Base-by-base conservation (phyloP, 306 rosid genomes). In the Quercus wislizeni region DNA sequence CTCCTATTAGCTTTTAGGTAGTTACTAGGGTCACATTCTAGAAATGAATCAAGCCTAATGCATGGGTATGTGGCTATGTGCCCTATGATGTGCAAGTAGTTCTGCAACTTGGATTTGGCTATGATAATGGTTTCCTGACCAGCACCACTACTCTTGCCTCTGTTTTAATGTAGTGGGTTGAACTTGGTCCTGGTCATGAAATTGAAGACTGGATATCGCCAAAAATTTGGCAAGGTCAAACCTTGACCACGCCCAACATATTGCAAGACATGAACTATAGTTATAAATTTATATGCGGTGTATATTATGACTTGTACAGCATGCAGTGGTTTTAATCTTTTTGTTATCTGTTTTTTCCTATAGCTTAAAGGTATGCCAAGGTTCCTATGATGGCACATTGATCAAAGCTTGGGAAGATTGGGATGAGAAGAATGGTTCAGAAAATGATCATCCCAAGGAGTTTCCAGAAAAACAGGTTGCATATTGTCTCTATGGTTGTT, bases 391-490 rank as follows among this genome's bases (percentile, higher is more conserved):
- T 33, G 51, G 78, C 52, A 77, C 86, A 30, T 85, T 95, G 75
- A 85, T 90, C 81, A 88, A 72, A 82, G 92, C 97, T 59, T 93
- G 99, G 99, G 96, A 93, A 81, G 85, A 79, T 71, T 93, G 97
- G 98, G 94, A 93, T 80, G 88, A 86, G 62, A 67, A 79, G 20
- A 80, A 88, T 81, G 85, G 78, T 73, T 95, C 97, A 20, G 97
- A 93, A 85, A 95, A 95, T 75, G 96, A 93, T 83, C 96, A 95
- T 85, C 99, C 98, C 13, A 81, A 82, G 76, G 91, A 80, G 52
- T 95, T 95, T 85, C 91, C 93, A 30, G 92, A 90, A 64, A 87
- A 90, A 74, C 99, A 95, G 98, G 99, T 91, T 59, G 81, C 74
- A 35, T 55, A 27, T 74, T 82, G 55, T 84, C 58, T 73, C 59